A percentile compares a stretch with the other conserved stretches of the same genome.
phyloP scores from a whole-genome alignment of 768 basidiomycete species.

The Hygrophorus pudorinus region DNA sequence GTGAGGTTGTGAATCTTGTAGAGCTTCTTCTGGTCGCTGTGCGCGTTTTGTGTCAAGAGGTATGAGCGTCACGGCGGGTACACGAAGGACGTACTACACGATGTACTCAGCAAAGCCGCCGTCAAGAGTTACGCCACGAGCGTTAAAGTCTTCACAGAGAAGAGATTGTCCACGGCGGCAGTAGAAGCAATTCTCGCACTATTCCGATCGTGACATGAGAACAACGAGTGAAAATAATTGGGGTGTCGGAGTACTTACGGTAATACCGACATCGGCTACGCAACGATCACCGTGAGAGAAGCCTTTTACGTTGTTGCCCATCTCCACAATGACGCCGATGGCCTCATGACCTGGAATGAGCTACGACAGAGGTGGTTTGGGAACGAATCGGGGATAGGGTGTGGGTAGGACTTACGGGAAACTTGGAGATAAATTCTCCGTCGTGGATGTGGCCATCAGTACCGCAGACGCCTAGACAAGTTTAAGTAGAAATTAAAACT shows the following conservation, averaged over 20 bases:
- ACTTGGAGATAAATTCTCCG: slow-evolving; percentile 8
- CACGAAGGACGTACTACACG: slow-evolving; percentile 47
- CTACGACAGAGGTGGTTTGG: neutral
- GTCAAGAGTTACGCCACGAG: slow-evolving; percentile 68
- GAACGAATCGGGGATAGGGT: neutral
- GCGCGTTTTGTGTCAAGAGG: neutral
- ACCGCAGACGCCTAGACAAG: slow-evolving; percentile 37
- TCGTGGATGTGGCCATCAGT: slow-evolving; percentile 54
- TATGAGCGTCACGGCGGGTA: neutral
- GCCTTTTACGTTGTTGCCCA: slow-evolving; percentile 44
- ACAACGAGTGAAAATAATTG: slow-evolving; percentile 5
- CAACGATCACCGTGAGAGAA: slow-evolving; percentile 57
- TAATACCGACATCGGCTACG: slow-evolving; percentile 52
- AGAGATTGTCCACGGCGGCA: slow-evolving; percentile 78
- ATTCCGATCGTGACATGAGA: neutral
- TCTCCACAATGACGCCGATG: slow-evolving; percentile 9
- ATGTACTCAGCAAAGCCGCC: slow-evolving; percentile 91
- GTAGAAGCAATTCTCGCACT: slow-evolving; percentile 84
- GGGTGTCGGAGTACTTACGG: slow-evolving; percentile 22
- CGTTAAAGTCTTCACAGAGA: slow-evolving; percentile 77
- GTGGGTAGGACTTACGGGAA: slow-evolving; percentile 3
- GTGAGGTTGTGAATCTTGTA: slow-evolving; percentile 84
- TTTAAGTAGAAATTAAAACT: slow-evolving; percentile 8
- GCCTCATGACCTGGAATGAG: slow-evolving; percentile 8
- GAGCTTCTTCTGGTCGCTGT: slow-evolving; percentile 50